Percentiles rank a stretch among this genome's conserved stretches.
Conservation (phyloP, 2,329 filamentous ascomycete genomes). For the Leptographium wingfieldii region DNA sequence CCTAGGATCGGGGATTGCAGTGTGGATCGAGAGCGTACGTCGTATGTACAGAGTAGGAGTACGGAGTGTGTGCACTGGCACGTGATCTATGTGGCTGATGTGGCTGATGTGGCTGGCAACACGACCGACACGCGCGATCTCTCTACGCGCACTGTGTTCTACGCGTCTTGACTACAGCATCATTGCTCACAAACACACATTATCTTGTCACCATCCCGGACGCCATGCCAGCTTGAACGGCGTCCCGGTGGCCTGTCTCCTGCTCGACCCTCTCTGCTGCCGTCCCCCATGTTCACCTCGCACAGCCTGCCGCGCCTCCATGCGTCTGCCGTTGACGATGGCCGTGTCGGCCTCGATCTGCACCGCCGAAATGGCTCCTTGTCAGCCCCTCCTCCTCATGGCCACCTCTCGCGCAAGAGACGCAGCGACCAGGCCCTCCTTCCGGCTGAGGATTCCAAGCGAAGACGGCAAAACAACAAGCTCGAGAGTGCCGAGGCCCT, state of each 20-base stretch:
- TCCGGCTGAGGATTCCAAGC: slow-evolving; percentile 12
- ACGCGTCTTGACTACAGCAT: background rate
- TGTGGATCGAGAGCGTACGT: background rate
- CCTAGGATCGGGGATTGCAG: background rate
- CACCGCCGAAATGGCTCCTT: background rate
- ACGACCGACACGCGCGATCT: too few relatives aligned
- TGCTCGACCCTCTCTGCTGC: background rate
- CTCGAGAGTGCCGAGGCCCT: slow-evolving; percentile 35
- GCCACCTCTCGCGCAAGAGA: slow-evolving; percentile 15
- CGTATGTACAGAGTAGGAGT: too few relatives aligned
- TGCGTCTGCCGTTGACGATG: slow-evolving; percentile 30
- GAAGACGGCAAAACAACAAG: slow-evolving; percentile 3
- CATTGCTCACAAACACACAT: background rate
- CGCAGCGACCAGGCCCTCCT: slow-evolving; percentile 5
- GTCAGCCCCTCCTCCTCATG: background rate
- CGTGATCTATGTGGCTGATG: background rate
- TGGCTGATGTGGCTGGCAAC: background rate
- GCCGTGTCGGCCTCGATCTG: slow-evolving; percentile 4
- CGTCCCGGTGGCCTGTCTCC: background rate
- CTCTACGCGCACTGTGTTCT: too few relatives aligned
- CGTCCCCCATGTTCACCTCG: slow-evolving; percentile 4
- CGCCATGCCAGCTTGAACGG: background rate
- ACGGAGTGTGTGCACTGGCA: background rate
- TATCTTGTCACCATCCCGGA: background rate
- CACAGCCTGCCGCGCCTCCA: slow-evolving; percentile 19